Evolutionary conservation across 495 filamentous ascomycete genomes (phyloP).

Genomic region (Penicillium arizonense): DNA sequence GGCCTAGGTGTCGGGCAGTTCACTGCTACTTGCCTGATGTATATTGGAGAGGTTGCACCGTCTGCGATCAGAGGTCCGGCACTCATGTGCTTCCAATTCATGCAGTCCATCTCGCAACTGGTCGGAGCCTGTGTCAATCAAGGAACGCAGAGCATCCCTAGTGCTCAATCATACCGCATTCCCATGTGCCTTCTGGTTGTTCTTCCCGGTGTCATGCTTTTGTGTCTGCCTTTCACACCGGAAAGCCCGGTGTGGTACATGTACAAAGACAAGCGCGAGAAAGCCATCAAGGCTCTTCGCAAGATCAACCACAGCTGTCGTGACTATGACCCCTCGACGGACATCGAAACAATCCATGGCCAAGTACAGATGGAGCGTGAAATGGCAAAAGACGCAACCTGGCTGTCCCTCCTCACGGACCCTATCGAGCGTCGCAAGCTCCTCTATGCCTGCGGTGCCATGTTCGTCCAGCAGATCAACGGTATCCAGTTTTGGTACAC

Average conservation of each 20-base stretch:
- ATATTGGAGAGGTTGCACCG: constrained; percentile 37
- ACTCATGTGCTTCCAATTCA: constrained; percentile 37
- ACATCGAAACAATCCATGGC: constrained; percentile 25
- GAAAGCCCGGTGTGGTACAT: constrained; percentile 36
- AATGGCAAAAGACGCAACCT: constrained; percentile 19
- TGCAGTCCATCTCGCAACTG: constrained; percentile 35
- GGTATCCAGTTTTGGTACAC: constrained; percentile 40
- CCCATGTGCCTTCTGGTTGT: constrained; percentile 35
- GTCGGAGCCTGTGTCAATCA: constrained; percentile 32
- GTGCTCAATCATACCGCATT: constrained; percentile 25
- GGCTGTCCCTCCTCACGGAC: constrained; percentile 28
- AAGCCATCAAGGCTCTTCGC: constrained; percentile 26
- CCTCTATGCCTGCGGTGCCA: constrained; percentile 30
- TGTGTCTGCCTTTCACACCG: constrained; percentile 31
- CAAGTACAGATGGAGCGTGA: constrained; percentile 18
- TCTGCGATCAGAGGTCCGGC: constrained; percentile 32
- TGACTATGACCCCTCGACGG: constrained; percentile 24
- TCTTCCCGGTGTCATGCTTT: constrained; percentile 28
- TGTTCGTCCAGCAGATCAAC: constrained; percentile 39
- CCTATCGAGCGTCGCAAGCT: constrained; percentile 37
- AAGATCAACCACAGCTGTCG: constrained; percentile 28
- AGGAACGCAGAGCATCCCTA: constrained; percentile 27
- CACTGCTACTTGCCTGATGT: constrained; percentile 25
- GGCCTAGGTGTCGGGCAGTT: constrained; percentile 26
- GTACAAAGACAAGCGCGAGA: constrained; percentile 16